These are phyloP conservation scores for Solanum chacoense DNA, from an alignment of 305 asterid species.

Conservation along the genomic window DNA sequence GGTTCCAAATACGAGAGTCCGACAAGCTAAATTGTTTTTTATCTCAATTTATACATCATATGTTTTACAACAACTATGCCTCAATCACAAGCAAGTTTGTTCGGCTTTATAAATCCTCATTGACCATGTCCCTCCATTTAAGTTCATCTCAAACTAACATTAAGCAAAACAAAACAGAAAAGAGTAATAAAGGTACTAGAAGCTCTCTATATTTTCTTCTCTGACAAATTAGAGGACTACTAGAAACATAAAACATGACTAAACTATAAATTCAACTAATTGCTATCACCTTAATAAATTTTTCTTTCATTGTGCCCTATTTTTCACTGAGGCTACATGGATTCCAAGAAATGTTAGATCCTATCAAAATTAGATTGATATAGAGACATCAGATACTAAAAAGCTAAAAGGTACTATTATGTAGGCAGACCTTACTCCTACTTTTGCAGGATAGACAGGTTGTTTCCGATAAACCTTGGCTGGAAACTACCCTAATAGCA, in stretches of 20 bases:
- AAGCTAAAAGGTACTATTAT: background rate
- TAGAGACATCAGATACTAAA: background rate
- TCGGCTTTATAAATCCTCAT: background rate
- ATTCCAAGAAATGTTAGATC: background rate
- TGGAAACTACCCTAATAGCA: background rate
- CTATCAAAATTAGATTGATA: background rate
- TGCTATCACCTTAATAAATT: background rate
- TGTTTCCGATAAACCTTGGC: background rate
- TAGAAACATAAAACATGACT: background rate
- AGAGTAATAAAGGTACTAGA: background rate
- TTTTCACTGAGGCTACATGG: background rate
- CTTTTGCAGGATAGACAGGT: background rate
- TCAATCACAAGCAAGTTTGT: background rate
- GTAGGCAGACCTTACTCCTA: background rate
- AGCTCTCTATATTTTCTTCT: background rate
- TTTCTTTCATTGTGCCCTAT: background rate
- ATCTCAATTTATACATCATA: background rate
- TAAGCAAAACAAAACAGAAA: background rate
- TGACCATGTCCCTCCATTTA: background rate
- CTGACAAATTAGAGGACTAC: background rate
- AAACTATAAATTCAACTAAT: background rate
- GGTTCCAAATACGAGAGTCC: background rate
- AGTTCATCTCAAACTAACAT: background rate
- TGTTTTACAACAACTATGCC: background rate
- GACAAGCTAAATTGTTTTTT: background rate